Conservation (phyloP, 2,329 filamentous ascomycete genomes). For the Neopestalotiopsis sp. region DNA sequence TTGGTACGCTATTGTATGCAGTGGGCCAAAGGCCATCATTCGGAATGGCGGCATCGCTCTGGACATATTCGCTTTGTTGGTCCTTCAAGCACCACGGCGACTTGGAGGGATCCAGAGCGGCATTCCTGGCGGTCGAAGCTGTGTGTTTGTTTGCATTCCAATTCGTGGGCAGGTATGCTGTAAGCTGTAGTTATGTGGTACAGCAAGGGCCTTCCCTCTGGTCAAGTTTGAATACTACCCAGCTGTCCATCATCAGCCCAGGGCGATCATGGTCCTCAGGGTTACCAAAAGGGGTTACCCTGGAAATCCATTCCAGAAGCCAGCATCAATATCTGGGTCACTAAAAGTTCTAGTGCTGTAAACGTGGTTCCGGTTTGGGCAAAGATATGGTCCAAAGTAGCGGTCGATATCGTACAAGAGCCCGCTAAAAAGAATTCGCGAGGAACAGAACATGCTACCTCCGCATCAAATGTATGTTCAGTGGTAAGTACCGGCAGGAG, state of each 20-base stretch:
- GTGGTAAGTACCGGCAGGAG: slow-evolving; percentile 2
- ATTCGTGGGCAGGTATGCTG: neutral
- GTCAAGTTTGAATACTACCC: neutral
- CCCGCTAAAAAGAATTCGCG: neutral
- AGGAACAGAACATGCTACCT: neutral
- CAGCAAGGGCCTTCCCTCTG: neutral
- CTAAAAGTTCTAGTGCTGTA: no score
- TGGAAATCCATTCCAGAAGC: neutral
- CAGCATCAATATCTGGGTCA: neutral
- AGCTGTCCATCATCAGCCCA: slow-evolving; percentile 3
- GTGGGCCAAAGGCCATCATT: neutral
- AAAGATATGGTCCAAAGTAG: slow-evolving; percentile 5
- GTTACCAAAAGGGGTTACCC: neutral
- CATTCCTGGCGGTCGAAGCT: neutral
- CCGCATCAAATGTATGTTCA: neutral
- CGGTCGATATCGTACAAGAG: slow-evolving; percentile 8
- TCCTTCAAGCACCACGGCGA: neutral
- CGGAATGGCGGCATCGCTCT: neutral
- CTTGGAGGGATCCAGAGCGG: neutral
- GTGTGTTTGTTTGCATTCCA: neutral
- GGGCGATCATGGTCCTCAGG: neutral
- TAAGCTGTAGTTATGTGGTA: no score
- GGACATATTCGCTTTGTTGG: no score
- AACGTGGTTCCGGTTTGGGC: slow-evolving; percentile 1
- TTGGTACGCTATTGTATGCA: neutral